phyloP scores from a whole-genome alignment of 2,329 filamentous ascomycete species.

The Colletotrichum shisoi region DNA sequence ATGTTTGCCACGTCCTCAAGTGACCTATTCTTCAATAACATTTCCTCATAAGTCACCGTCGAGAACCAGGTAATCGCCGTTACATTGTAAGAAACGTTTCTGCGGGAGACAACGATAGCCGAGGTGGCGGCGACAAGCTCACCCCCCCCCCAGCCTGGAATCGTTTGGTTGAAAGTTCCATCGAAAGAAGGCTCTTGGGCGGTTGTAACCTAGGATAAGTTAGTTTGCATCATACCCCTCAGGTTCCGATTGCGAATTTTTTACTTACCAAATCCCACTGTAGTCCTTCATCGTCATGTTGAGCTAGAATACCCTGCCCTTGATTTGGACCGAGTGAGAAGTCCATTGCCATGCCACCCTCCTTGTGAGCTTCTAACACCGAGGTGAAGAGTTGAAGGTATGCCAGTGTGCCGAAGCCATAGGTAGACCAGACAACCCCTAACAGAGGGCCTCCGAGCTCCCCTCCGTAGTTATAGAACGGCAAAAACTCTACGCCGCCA shows the following conservation, averaged over 20 bases:
- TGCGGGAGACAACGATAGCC: not conserved
- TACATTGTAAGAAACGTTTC: not conserved
- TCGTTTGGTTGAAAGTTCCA: slow-evolving; percentile 42
- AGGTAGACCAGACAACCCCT: slow-evolving; percentile 46
- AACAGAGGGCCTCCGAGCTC: slow-evolving; percentile 30
- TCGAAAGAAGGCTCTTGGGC: too few species aligned
- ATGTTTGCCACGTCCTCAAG: too few species aligned
- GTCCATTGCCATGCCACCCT: slow-evolving; percentile 53
- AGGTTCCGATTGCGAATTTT: too few species aligned
- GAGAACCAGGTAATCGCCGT: not conserved
- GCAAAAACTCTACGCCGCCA: slow-evolving; percentile 44
- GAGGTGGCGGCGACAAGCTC: slow-evolving; percentile 9
- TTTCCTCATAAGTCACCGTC: slow-evolving; percentile 3
- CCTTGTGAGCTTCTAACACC: slow-evolving; percentile 30
- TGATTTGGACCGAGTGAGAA: slow-evolving; percentile 57
- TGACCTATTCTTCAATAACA: too few species aligned
- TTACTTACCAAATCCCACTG: slow-evolving; percentile 45
- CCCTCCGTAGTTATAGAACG: slow-evolving; percentile 44
- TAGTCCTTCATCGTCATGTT: slow-evolving; percentile 47
- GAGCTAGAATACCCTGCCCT: slow-evolving; percentile 56
- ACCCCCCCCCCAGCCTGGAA: slow-evolving; percentile 49
- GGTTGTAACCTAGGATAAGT: too few species aligned
- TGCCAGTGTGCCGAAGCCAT: slow-evolving; percentile 52
- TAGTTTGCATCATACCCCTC: too few species aligned
- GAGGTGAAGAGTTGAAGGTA: slow-evolving; percentile 39